A percentile compares a stretch with the other conserved stretches of the same genome.
Evolutionary conservation across 2,329 filamentous ascomycete genomes (phyloP).

Genomic region (Gyromitra esculenta): DNA sequence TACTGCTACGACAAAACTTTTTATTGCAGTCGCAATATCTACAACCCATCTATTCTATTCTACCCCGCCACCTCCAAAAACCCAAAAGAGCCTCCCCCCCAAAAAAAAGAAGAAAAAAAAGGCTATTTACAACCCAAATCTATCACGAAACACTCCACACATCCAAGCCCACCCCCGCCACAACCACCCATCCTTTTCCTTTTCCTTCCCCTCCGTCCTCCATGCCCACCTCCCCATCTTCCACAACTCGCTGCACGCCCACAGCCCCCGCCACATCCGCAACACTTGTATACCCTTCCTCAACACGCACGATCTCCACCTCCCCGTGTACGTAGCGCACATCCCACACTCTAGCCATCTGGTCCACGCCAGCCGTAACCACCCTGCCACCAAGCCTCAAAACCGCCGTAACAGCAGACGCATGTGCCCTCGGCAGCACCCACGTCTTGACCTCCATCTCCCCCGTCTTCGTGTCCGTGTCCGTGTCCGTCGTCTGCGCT

Average conservation of each 20-base stretch:
- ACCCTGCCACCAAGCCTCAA: slow-evolving; percentile 57
- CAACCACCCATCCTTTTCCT: slow-evolving; percentile 52
- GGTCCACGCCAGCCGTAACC: slow-evolving; percentile 63
- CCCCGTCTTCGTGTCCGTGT: no score
- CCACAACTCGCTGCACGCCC: slow-evolving; percentile 18
- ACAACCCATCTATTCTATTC: no score
- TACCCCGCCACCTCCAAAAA: no score
- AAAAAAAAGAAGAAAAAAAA: neutral
- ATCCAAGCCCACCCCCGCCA: slow-evolving; percentile 60
- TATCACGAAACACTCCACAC: slow-evolving; percentile 53
- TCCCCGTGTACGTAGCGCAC: slow-evolving; percentile 55
- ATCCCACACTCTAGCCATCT: slow-evolving; percentile 64
- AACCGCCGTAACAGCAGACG: slow-evolving; percentile 74
- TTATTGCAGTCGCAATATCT: no score
- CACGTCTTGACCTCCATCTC: neutral
- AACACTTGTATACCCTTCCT: slow-evolving; percentile 65
- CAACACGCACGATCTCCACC: slow-evolving; percentile 52
- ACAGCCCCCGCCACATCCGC: slow-evolving; percentile 69
- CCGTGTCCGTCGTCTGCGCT: slow-evolving; percentile 67
- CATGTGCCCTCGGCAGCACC: slow-evolving; percentile 71
- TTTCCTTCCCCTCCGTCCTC: no score
- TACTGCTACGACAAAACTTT: no score
- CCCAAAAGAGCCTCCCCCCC: neutral
- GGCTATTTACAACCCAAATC: no score
- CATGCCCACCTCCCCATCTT: neutral